A percentile compares a stretch with the other conserved stretches of the same genome.
These are phyloP conservation scores for Cadophora gregata DNA, from an alignment of 2,329 filamentous ascomycete genomes.

Conservation along the genomic window DNA sequence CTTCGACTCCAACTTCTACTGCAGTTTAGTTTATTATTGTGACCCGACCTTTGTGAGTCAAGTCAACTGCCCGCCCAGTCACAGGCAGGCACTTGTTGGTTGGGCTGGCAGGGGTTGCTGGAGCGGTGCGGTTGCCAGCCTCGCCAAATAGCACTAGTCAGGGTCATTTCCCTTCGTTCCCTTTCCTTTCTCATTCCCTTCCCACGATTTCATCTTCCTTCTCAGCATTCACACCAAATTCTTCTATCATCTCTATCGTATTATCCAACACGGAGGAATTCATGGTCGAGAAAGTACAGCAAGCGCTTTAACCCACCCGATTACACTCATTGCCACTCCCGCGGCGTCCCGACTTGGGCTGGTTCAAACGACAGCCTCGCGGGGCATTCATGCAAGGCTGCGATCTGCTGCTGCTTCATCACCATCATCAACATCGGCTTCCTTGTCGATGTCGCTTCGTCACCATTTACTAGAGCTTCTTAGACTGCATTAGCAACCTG, in stretches of 20 bases:
- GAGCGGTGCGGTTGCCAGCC: conserved; percentile 2
- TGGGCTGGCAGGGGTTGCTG: not conserved
- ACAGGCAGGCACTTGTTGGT: conserved; percentile 3
- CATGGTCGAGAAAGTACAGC: not conserved
- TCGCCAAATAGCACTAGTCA: conserved; percentile 6
- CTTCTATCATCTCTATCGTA: not conserved
- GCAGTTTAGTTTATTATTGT: conserved; percentile 8
- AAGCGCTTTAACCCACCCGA: not conserved
- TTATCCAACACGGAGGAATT: not conserved
- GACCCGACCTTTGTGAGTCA: conserved; percentile 7
- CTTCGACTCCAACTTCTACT: not conserved
- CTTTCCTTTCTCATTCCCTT: not conserved
- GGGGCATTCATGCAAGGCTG: conserved; percentile 10
- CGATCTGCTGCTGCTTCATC: not conserved
- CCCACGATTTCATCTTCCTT: not conserved
- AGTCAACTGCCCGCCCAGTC: not conserved
- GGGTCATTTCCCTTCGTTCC: too few relatives aligned
- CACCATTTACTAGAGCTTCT: not conserved
- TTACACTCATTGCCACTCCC: not conserved
- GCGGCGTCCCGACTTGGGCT: not conserved
- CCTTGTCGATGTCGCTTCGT: not conserved
- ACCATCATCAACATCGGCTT: conserved; percentile 1
- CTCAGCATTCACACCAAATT: not conserved
- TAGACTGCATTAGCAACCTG: not conserved
- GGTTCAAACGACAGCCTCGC: not conserved